Conservation (phyloP, 345 rosid genomes). For the Physaria fendleri region DNA sequence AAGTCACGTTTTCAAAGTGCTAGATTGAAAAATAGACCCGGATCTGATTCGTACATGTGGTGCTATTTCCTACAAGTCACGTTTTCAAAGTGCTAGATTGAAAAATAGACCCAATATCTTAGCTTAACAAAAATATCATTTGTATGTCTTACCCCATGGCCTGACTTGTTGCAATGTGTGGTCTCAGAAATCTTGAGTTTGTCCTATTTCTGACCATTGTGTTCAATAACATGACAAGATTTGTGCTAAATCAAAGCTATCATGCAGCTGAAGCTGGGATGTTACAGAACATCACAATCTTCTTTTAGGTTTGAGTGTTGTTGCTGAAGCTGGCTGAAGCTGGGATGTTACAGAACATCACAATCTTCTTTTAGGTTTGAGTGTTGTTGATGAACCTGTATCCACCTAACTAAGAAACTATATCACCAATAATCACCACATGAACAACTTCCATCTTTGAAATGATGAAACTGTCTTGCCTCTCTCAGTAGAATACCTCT, state of each 20-base stretch:
- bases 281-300: not conserved
- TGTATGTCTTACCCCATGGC: not conserved
- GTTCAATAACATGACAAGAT: not conserved
- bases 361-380: not conserved
- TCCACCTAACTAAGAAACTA: not conserved
- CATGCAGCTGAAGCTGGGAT: not conserved
- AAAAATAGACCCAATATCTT: too few relatives aligned
- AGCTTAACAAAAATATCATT: too few relatives aligned
- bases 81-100: too few relatives aligned
- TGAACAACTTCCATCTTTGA: conserved; percentile 57
- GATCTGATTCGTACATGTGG: too few relatives aligned
- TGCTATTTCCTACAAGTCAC: too few relatives aligned
- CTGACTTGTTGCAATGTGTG: not conserved
- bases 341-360: not conserved
- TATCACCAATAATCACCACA: conserved; percentile 61
- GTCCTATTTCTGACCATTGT: not conserved
- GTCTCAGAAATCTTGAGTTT: not conserved
- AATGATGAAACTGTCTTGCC: conserved; percentile 56
- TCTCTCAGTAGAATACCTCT: conserved; percentile 55
- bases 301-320: conserved; percentile 1
- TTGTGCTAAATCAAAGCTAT: not conserved
- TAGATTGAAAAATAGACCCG: too few relatives aligned
- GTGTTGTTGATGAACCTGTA: not conserved
- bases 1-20: too few relatives aligned
- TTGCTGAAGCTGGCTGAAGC: not conserved